Evolutionary conservation across 805 yeast genomes (phyloP), one percentile per base, ranked within the genome.

Genomic region (Kuraishia floccosa): DNA sequence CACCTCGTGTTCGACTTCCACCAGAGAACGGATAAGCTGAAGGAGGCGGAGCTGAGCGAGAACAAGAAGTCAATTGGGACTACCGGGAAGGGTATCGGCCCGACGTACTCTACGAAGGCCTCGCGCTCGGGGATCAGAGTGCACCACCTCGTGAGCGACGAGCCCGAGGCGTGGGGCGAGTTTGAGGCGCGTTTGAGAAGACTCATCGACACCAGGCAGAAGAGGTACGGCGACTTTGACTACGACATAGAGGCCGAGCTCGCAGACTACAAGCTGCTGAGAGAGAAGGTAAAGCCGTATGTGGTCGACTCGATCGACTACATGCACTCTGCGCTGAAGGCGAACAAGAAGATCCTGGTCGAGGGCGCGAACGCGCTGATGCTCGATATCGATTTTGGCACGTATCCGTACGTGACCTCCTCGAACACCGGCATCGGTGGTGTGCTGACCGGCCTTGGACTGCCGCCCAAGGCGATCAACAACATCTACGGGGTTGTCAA

Each of bases 281-380:
- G 81, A 46, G 84, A 81, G 38, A 46, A 62, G 41, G 64, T 91
- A 46, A 76, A 75, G 44, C 97, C 98, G 12, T 85, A 78, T 57
- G 98, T 91, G 29, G 86, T 91, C 28, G 98, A 91, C 55, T 81
- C 96, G 11, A 82, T 91, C 34, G 76, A 73, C 16, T 82, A 77
- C 58, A 78, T 82, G 65, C 87, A 82, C 57, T 61, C 64, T 39
- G 95, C 96, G 7, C 56, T 91, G 29, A 63, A 63, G 30, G 65
- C 64, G 17, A 78, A 84, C 47, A 89, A 91, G 67, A 83, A 80
- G 58, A 84, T 91, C 36, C 67, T 91, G 42, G 79, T 91, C 35
- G 98, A 91, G 66, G 98, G 98, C 56, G 98, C 98, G 36, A 91
- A 91, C 50, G 98, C 98, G 17, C 67, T 91, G 43, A 86, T 91